phyloP scores from a whole-genome alignment of 352 stramenopile species.

The Phytophthora meadii region DNA sequence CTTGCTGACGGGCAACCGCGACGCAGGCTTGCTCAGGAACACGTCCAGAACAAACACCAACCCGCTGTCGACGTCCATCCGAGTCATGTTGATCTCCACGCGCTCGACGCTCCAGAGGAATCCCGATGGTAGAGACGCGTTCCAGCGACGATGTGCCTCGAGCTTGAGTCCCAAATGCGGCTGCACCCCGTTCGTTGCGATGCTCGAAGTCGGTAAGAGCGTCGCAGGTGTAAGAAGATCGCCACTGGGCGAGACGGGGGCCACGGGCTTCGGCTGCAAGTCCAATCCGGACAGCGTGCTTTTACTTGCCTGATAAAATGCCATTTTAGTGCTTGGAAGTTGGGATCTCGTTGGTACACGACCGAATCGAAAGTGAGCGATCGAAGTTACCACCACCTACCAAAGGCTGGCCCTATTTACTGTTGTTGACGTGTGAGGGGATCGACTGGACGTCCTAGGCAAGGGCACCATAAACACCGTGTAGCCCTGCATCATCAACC shows the following conservation, averaged over 20 bases:
- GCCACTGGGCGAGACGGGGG: constrained; percentile 13
- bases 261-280: constrained; percentile 18
- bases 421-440: no score
- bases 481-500: no score
- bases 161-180: constrained; percentile 29
- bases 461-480: no score
- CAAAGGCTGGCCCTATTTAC: no score
- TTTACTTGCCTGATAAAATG: background rate
- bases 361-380: constrained; percentile 10
- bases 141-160: constrained; percentile 38
- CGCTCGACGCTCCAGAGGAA: constrained; percentile 53
- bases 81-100: constrained; percentile 49
- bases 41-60: constrained; percentile 57
- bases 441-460: no score
- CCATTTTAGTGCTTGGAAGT: background rate
- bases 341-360: background rate
- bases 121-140: constrained; percentile 24
- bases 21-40: constrained; percentile 39
- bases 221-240: constrained; percentile 4
- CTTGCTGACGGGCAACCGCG: constrained; percentile 32
- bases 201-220: background rate
- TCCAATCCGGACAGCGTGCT: background rate
- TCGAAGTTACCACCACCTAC: background rate
- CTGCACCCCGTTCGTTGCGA: constrained; percentile 5
- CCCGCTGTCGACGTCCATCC: constrained; percentile 18